Evolutionary conservation across 768 basidiomycete genomes (phyloP).

Genomic region (Pleurotus eryngii): DNA sequence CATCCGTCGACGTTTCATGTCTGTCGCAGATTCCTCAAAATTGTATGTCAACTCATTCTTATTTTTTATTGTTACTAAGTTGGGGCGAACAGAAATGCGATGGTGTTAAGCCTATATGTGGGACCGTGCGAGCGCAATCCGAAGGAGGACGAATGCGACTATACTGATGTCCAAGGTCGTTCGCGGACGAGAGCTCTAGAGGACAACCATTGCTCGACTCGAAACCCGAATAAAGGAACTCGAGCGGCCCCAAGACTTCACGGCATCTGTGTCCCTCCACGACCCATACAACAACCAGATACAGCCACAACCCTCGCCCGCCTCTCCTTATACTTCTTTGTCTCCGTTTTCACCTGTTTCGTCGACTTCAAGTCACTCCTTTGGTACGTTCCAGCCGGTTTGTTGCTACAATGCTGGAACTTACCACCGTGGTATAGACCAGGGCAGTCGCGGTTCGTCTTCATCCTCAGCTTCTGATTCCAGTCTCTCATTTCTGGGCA

Average conservation of each 20-base stretch:
- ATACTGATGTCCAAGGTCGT: constrained; percentile 59
- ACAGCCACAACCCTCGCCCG: constrained; percentile 27
- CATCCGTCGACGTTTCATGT: constrained; percentile 6
- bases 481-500: constrained; percentile 6
- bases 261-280: constrained; percentile 46
- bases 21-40: constrained; percentile 42
- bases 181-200: constrained; percentile 60
- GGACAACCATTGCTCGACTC: constrained; percentile 53
- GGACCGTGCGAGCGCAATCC: constrained; percentile 59
- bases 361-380: constrained; percentile 23
- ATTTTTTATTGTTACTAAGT: not conserved
- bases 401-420: constrained; percentile 34
- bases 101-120: constrained; percentile 59
- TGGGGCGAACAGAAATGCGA: constrained; percentile 51
- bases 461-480: constrained; percentile 31
- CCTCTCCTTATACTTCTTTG: not conserved
- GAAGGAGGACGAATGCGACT: constrained; percentile 68
- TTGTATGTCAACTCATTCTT: constrained; percentile 30
- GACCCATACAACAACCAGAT: constrained; percentile 42
- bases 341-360: constrained; percentile 3
- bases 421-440: not conserved
- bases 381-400: not conserved
- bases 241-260: constrained; percentile 47
- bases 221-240: constrained; percentile 55
- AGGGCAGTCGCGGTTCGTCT: constrained; percentile 21